Evolutionary conservation across 148 eudicot species (phyloP), one percentile per base, ranked within the genome.

Genomic region (Spergularia marina): DNA sequence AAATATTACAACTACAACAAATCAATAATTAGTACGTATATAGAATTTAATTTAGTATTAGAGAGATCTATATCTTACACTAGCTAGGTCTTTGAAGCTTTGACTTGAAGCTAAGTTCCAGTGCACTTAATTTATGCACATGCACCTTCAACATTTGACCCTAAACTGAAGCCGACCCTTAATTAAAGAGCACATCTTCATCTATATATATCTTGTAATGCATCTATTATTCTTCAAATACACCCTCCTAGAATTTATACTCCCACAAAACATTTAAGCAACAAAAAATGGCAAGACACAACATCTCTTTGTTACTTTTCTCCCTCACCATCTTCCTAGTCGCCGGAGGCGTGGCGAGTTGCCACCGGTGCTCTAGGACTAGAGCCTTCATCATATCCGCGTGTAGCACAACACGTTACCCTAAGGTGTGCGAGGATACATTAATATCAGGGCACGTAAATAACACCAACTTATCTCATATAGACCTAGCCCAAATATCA

Each of bases 401-500:
- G 18, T 90, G 94, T 54, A 75, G 44, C 12, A 44, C 60, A 53
- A 86, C 89, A 3, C 81, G 65, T 2, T 80, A 70, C 71, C 82
- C 82, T 2, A 75, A 9, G n/a, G 70, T 63, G 2, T 80, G 79
- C 8, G 76, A 72, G n/a, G 52, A 44, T 12, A 63, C 76, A 21
- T 77, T 90, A 2, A 75, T 88, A 1, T 65, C 78, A 3, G 18
- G 53, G 21, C 47, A 71, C 16, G 74, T 77, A 12, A 77, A 81
- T 67, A 36, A 82, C 3, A 75, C 78, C 7, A 56, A 77, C 21
- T 79, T 76, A 9, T 81, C 69, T 62, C 91, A 82, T 1, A 74
- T 81, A 20, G 79, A 82, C 34, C 36, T 91, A 34, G 92, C 91
- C 51, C 85, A 89, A 20, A 67, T 87, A 17, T 87, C 92, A 25